phyloP scores from a whole-genome alignment of 1,284 basidiomycete species.

The Sphaerobolus stellatus region DNA sequence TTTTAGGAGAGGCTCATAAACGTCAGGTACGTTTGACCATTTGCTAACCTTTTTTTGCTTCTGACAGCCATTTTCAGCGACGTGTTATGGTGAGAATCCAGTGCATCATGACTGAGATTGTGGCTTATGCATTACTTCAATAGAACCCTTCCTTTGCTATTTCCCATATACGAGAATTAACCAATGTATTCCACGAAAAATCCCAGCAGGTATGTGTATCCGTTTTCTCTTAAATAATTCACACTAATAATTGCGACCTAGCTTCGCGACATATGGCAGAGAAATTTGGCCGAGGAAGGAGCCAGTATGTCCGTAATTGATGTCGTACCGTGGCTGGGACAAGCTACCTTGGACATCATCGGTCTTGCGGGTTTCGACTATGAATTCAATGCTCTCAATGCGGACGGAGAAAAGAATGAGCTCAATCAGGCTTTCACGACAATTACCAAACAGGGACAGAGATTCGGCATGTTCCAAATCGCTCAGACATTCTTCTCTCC shows the following conservation, averaged over 20 bases:
- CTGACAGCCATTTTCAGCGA: not conserved
- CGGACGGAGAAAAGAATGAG: constrained; percentile 34
- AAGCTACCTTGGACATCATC: constrained; percentile 66
- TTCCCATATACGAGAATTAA: constrained; percentile 53
- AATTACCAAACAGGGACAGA: constrained; percentile 21
- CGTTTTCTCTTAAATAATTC: not conserved
- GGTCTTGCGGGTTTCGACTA: constrained; percentile 71
- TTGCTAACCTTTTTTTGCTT: not conserved
- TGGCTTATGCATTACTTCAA: not conserved
- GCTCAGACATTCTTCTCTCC: constrained; percentile 16
- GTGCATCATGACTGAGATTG: not conserved
- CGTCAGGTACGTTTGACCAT: constrained; percentile 39
- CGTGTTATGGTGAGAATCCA: constrained; percentile 11
- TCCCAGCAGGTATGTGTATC: constrained; percentile 40
- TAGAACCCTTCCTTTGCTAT: constrained; percentile 62
- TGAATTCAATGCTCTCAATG: constrained; percentile 53
- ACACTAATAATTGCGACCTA: constrained; percentile 23
- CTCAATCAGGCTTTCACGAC: constrained; percentile 40
- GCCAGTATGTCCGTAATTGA: constrained; percentile 32
- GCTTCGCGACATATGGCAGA: constrained; percentile 50
- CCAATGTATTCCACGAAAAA: constrained; percentile 54
- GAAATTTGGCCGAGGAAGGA: constrained; percentile 17
- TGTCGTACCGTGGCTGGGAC: constrained; percentile 53
- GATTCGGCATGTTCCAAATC: constrained; percentile 7
- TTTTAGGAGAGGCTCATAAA: constrained; percentile 40